A percentile compares a stretch with the other conserved stretches of the same genome.
These are phyloP conservation scores for Verticillium nubilum DNA, from an alignment of 2,329 filamentous ascomycete species.

Conservation along the genomic window DNA sequence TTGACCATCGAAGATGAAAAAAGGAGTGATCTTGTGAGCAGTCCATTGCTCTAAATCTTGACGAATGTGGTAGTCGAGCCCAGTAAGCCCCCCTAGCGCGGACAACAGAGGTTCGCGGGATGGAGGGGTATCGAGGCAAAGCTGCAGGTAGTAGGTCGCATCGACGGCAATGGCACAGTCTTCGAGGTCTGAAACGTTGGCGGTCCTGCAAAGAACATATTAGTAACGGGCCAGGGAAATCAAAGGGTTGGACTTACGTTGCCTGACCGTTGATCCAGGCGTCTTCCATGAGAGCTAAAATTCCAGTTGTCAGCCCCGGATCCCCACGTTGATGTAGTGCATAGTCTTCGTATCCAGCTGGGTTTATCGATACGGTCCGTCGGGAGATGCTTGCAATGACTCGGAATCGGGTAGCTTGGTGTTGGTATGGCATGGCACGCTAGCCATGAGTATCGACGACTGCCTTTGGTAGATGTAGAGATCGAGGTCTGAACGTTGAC, in stretches of 20 bases:
- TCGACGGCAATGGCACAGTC: conserved; percentile 77
- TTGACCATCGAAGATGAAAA: conserved; percentile 91
- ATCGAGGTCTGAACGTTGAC: background rate
- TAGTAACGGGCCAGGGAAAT: background rate
- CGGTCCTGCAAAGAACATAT: conserved; percentile 34
- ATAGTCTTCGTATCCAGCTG: background rate
- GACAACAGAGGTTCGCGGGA: conserved; percentile 83
- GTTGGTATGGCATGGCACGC: background rate
- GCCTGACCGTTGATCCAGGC: conserved; percentile 31
- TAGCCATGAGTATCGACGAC: background rate
- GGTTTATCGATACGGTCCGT: background rate
- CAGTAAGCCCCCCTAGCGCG: conserved; percentile 83
- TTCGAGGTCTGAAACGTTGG: conserved; percentile 65
- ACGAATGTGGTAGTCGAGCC: conserved; percentile 69
- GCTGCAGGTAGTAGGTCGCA: conserved; percentile 81
- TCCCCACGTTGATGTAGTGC: background rate
- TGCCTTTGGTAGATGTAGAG: background rate
- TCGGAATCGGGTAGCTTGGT: background rate
- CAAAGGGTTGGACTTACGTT: conserved; percentile 15
- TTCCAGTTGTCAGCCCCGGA: background rate
- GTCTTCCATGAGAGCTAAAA: conserved; percentile 30
- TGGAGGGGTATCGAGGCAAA: conserved; percentile 64
- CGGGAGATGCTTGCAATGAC: background rate
- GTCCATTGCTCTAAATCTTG: conserved; percentile 70
- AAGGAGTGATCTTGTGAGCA: conserved; percentile 63